Evolutionary conservation across 2,329 filamentous ascomycete genomes (phyloP).

Genomic region (Fusarium odoratissimum): DNA sequence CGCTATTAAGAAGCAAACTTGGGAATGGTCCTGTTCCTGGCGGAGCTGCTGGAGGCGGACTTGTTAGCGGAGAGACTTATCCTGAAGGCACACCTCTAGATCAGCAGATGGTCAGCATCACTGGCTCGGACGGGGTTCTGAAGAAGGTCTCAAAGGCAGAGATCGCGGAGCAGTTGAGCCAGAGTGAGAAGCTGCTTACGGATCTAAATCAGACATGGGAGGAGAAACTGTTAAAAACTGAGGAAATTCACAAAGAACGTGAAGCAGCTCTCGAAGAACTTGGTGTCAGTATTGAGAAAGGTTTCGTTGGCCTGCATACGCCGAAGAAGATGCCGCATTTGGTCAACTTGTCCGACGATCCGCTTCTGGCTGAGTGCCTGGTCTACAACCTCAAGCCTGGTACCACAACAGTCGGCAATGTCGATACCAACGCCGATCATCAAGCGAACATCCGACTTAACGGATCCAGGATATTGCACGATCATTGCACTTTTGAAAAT

Average conservation of each 20-base stretch:
- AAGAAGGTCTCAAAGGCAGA: constrained; percentile 99
- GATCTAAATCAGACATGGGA: constrained; percentile 99
- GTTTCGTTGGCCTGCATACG: constrained; percentile 92
- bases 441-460: constrained; percentile 93
- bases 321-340: constrained; percentile 99
- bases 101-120: constrained; percentile 96
- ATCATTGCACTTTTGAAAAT: constrained; percentile 96
- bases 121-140: constrained; percentile 82
- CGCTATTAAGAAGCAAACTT: constrained; percentile 87
- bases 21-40: constrained; percentile 62
- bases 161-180: constrained; percentile 94
- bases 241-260: constrained; percentile 96
- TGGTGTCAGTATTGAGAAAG: constrained; percentile 98
- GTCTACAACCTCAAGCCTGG: constrained; percentile 99
- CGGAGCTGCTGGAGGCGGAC: constrained; percentile 60
- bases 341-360: constrained; percentile 96
- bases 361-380: constrained; percentile 91
- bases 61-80: constrained; percentile 83
- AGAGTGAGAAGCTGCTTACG: constrained; percentile 94
- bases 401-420: constrained; percentile 92
- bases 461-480: constrained; percentile 88
- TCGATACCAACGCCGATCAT: constrained; percentile 80
- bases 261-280: constrained; percentile 95
- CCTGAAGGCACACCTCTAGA: constrained; percentile 92
- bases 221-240: constrained; percentile 92